These are phyloP conservation scores for Austroboletus novae-zelandiae DNA, from an alignment of 1,284 basidiomycete species.

Conservation along the genomic window DNA sequence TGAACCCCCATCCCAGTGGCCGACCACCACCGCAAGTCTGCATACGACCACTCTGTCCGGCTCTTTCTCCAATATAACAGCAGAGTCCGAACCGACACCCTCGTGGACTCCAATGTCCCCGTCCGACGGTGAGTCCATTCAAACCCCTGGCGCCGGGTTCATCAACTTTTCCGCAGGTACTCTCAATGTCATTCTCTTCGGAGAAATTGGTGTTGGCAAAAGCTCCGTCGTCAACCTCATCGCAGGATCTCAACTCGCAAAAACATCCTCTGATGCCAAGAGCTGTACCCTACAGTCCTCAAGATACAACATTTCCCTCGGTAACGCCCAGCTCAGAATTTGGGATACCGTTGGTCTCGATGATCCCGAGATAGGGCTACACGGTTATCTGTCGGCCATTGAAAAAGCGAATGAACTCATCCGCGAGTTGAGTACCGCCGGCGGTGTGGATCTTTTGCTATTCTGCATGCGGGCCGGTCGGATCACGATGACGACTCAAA, in stretches of 20 bases:
- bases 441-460: slow-evolving; percentile 37
- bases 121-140: slow-evolving; percentile 14
- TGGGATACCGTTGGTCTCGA: slow-evolving; percentile 43
- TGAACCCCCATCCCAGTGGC: not conserved
- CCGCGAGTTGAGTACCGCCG: slow-evolving; percentile 23
- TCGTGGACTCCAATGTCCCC: slow-evolving; percentile 16
- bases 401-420: slow-evolving; percentile 36
- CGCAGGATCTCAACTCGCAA: slow-evolving; percentile 23
- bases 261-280: slow-evolving; percentile 26
- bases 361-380: slow-evolving; percentile 33
- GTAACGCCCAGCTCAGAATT: slow-evolving; percentile 14
- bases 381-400: slow-evolving; percentile 32
- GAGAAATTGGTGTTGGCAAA: slow-evolving; percentile 32
- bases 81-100: not conserved
- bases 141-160: not conserved
- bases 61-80: slow-evolving; percentile 8
- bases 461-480: slow-evolving; percentile 39
- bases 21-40: slow-evolving; percentile 3
- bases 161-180: not conserved
- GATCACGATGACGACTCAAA: slow-evolving; percentile 33
- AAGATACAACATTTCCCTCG: slow-evolving; percentile 16
- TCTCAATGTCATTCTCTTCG: slow-evolving; percentile 30
- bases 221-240: slow-evolving; percentile 35
- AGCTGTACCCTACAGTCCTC: slow-evolving; percentile 28
- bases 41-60: not conserved